A percentile compares a stretch with the other conserved stretches of the same genome.
Conservation (phyloP, 306 rosid species). For the Trifolium subterraneum region DNA sequence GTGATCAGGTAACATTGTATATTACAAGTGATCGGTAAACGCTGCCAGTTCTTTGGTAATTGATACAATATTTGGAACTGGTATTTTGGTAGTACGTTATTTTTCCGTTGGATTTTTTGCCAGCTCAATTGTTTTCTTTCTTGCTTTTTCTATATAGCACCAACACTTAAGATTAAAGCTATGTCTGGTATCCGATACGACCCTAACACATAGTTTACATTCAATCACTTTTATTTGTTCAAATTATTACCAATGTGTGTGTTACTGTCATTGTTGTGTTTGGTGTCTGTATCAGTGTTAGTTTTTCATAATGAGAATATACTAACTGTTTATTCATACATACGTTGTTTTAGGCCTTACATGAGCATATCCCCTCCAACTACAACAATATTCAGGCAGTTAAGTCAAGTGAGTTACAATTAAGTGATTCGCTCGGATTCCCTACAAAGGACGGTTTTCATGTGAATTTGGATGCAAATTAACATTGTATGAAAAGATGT, state of each 20-base stretch:
- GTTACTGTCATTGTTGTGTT: background rate
- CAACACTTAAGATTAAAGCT: background rate
- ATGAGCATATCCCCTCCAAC: constrained; percentile 70
- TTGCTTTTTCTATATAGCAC: background rate
- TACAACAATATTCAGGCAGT: constrained; percentile 52
- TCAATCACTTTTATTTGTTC: background rate
- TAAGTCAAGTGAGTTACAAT: constrained; percentile 49
- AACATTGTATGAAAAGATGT: constrained; percentile 40
- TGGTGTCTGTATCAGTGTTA: background rate
- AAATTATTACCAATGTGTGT: background rate
- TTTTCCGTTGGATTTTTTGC: constrained; percentile 11
- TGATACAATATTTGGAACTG: constrained; percentile 9
- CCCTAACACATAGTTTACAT: background rate
- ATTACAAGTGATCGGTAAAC: constrained; percentile 19
- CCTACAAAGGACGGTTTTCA: constrained; percentile 43
- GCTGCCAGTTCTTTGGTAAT: background rate
- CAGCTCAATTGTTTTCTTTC: background rate
- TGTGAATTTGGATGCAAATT: constrained; percentile 48
- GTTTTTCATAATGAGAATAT: background rate
- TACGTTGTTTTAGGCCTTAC: constrained; percentile 53
- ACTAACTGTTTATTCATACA: constrained; percentile 19
- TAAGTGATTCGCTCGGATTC: constrained; percentile 48
- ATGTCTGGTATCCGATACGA: background rate
- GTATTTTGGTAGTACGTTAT: background rate
- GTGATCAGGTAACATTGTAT: constrained; percentile 67